Base-by-base conservation (phyloP, 106 monocot genomes). In the Platanthera guangdongensis region DNA sequence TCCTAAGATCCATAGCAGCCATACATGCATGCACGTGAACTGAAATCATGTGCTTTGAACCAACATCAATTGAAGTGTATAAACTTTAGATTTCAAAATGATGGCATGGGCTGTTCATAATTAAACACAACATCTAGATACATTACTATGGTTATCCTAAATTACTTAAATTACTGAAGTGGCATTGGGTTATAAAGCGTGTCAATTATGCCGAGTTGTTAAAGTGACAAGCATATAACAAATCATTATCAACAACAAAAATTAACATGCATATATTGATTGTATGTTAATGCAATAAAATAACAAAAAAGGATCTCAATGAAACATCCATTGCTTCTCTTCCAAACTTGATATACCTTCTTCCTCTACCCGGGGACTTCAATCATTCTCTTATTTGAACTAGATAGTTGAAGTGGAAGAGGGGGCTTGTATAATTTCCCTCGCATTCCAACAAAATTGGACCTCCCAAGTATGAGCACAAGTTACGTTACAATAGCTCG, bases 281-380 rank as follows among this genome's bases (percentile, higher is more conserved):
- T 22, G 30, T 10, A 28, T 65, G 10, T 11, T 32, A 65, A 10
- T 65, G 65, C 30, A 65, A 65, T 28, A 65, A 25, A 28, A 65
- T 11, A 65, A 65, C 22, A 65, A 7, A 65, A 65, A 65, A 28
- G 32, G 0, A 30, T 10, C 9, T 30, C 25, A 65, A 65, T 9
- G 51, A 72, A 72, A 22, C 72, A 72, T 72, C 51, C 72, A 72
- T 72, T 72, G 72, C 15, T 72, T 47, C 72, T 50, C 72, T 72
- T 50, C 72, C 72, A 72, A 18, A 72, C 72, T 72, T 72, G 72
- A 72, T 72, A 72, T 15, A 72, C 72, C 22, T 19, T 72, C 49
- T 25, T 72, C 51, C 9, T 72, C 10, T 72, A 19, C 21, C 72
- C 72, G 25, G 51, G 9, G 10, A 50, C 72, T 71, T 48, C n/a